Percentiles rank a stretch among this genome's conserved stretches.
Evolutionary conservation across 2,329 filamentous ascomycete genomes (phyloP).

Genomic region (Aspergillus costaricaensis): DNA sequence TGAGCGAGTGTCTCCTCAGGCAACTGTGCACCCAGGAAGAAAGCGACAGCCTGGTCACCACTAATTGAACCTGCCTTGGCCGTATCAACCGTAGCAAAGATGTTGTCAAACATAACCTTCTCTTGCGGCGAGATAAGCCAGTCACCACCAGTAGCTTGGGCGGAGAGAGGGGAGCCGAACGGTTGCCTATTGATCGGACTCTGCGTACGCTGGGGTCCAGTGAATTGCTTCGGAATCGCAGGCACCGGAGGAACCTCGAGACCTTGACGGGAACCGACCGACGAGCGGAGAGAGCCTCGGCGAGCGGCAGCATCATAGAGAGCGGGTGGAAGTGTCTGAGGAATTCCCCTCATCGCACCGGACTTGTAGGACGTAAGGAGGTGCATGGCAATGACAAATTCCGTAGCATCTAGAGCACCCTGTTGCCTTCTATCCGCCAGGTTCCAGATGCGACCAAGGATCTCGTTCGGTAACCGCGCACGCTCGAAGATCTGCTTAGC

Average conservation of each 20-base stretch:
- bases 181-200: conserved; percentile 58
- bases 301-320: conserved; percentile 88
- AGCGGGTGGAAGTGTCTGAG: conserved; percentile 76
- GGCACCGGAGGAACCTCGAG: conserved; percentile 58
- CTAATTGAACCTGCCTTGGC: conserved; percentile 79
- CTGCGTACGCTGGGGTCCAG: conserved; percentile 59
- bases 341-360: conserved; percentile 75
- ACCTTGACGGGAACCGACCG: conserved; percentile 54
- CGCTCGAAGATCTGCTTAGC: conserved; percentile 96
- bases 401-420: conserved; percentile 79
- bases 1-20: conserved; percentile 86
- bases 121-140: conserved; percentile 84
- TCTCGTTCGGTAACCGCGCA: conserved; percentile 83
- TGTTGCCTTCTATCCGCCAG: conserved; percentile 91
- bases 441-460: conserved; percentile 93
- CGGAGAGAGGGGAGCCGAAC: conserved; percentile 53
- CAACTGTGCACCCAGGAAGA: conserved; percentile 89
- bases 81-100: conserved; percentile 83
- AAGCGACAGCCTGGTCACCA: conserved; percentile 90
- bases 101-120: conserved; percentile 82
- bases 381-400: conserved; percentile 99
- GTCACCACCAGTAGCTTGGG: conserved; percentile 62
- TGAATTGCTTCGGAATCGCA: conserved; percentile 80
- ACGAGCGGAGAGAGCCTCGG: conserved; percentile 56
- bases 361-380: conserved; percentile 88